Percentiles rank a stretch among this genome's conserved stretches.
Evolutionary conservation across 2,329 filamentous ascomycete species (phyloP).

Genomic region (Hymenoscyphus infarciens): DNA sequence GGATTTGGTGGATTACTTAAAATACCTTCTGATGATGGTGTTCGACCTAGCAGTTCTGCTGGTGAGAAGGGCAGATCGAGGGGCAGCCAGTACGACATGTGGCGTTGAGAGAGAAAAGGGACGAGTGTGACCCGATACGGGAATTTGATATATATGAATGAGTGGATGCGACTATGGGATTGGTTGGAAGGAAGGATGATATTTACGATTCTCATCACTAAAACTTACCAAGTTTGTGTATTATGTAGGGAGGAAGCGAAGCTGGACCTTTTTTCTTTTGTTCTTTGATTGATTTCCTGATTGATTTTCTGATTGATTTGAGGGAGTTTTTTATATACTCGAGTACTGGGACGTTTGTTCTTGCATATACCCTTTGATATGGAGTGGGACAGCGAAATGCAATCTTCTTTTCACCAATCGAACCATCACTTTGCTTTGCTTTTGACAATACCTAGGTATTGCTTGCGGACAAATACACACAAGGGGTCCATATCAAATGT

Average conservation of each 20-base stretch:
- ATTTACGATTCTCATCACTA: not conserved
- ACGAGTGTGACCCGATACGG: not conserved
- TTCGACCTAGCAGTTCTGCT: constrained; percentile 30
- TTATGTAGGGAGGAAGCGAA: not conserved
- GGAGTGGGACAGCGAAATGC: not conserved
- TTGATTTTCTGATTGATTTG: not conserved
- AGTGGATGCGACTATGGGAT: not conserved
- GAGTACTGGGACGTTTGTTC: not conserved
- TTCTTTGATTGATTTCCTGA: not conserved
- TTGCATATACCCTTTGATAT: not conserved
- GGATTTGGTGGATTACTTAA: constrained; percentile 64
- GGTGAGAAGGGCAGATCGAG: constrained; percentile 26
- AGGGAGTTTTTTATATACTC: not conserved
- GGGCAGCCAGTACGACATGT: constrained; percentile 32
- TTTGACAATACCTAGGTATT: not conserved
- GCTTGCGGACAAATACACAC: not conserved
- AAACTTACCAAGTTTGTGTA: not conserved
- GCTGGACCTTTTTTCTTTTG: not conserved
- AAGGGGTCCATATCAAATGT: not conserved
- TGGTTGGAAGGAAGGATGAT: not conserved
- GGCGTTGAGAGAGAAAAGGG: constrained; percentile 21
- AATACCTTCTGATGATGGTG: constrained; percentile 51
- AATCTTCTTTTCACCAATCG: constrained; percentile 1
- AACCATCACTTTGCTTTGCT: not conserved
- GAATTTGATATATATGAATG: not conserved